phyloP scores from a whole-genome alignment of 2,329 filamentous ascomycete species.

The Dothidotthia symphoricarpi region DNA sequence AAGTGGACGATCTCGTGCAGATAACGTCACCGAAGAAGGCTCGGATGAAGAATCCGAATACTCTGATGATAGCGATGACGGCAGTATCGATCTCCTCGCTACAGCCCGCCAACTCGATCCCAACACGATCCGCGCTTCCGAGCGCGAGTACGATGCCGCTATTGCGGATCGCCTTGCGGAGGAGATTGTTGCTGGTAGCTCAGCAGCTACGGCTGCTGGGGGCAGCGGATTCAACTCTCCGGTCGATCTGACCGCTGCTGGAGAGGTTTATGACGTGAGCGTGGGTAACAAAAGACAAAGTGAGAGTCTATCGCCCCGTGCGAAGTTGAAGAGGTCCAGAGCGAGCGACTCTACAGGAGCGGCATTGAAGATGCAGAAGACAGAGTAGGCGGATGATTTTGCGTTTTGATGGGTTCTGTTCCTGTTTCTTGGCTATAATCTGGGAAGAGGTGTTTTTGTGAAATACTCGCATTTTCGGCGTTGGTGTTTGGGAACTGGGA shows the following conservation, averaged over 20 bases:
- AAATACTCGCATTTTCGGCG: no score
- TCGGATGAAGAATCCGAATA: slow-evolving; percentile 24
- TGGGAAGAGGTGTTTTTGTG: no score
- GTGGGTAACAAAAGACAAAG: neutral
- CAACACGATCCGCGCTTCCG: slow-evolving; percentile 40
- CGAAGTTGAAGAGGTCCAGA: slow-evolving; percentile 14
- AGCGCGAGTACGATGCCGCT: slow-evolving; percentile 50
- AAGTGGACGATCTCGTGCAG: slow-evolving; percentile 1
- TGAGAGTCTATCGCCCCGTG: slow-evolving; percentile 2
- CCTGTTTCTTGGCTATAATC: no score
- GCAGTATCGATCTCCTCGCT: slow-evolving; percentile 47
- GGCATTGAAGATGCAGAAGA: slow-evolving; percentile 5
- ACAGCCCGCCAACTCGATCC: slow-evolving; percentile 47
- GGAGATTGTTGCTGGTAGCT: slow-evolving; percentile 51
- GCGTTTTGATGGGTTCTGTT: no score
- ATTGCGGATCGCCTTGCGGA: slow-evolving; percentile 50
- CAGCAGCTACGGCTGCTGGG: slow-evolving; percentile 50
- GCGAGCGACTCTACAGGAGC: slow-evolving; percentile 7
- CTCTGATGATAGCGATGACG: slow-evolving; percentile 40
- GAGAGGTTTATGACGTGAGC: neutral
- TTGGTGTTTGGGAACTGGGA: no score
- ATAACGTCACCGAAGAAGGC: slow-evolving; percentile 4
- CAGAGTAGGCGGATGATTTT: slow-evolving; percentile 1
- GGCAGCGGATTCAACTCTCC: slow-evolving; percentile 51
- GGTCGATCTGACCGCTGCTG: no score